Conservation (phyloP, 2,329 filamentous ascomycete species). For the Aspergillus sergii region DNA sequence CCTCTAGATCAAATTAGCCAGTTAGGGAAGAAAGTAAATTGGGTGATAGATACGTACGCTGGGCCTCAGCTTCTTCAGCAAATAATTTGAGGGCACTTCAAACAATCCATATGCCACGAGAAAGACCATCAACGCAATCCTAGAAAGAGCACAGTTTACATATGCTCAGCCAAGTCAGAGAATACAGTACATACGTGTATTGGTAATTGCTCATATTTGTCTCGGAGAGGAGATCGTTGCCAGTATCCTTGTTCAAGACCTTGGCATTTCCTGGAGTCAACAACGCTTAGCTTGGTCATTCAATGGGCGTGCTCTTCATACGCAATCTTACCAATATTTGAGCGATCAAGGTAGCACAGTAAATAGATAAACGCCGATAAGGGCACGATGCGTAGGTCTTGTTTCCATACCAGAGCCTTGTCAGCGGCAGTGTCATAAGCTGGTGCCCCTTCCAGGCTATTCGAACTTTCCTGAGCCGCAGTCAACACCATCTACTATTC, state of each 20-base stretch:
- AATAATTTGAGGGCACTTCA: slow-evolving; percentile 4
- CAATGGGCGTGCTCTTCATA: neutral
- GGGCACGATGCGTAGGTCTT: neutral
- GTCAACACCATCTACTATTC: neutral
- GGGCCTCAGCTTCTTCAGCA: neutral
- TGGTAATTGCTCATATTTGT: neutral
- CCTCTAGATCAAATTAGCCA: neutral
- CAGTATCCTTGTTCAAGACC: neutral
- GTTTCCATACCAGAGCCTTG: neutral
- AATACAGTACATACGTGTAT: neutral
- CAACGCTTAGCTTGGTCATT: neutral
- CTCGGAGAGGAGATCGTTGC: neutral
- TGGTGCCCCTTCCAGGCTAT: neutral
- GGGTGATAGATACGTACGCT: neutral
- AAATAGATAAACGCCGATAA: slow-evolving; percentile 6
- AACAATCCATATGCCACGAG: neutral
- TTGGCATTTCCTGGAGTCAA: neutral
- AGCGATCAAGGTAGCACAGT: slow-evolving; percentile 3
- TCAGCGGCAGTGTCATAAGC: neutral
- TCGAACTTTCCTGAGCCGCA: neutral
- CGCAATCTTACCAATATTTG: neutral
- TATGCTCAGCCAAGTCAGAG: fast-evolving
- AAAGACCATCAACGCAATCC: neutral
- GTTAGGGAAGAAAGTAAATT: no score
- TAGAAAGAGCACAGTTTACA: neutral